These are phyloP conservation scores for Stephanodiscus triporus DNA, from an alignment of 108 stramenopile species.

Conservation along the genomic window DNA sequence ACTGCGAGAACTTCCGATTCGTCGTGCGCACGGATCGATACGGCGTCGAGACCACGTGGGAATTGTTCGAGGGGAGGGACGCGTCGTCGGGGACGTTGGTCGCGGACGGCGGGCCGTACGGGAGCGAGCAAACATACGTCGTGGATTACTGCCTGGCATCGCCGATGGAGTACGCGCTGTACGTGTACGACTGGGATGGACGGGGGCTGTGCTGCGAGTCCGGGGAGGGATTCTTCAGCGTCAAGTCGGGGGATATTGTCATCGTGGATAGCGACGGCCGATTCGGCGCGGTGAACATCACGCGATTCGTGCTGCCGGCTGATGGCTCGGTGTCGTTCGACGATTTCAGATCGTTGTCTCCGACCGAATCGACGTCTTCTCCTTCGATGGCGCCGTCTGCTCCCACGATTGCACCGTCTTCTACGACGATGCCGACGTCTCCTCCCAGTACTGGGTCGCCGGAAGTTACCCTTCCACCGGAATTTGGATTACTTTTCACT, in stretches of 20 bases:
- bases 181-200: conserved; percentile 40
- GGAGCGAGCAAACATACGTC: conserved; percentile 23
- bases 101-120: conserved; percentile 43
- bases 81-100: conserved; percentile 15
- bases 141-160: conserved; percentile 39
- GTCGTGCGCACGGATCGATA: conserved; percentile 29
- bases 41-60: conserved; percentile 41
- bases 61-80: conserved; percentile 30
- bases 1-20: conserved; percentile 40
- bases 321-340: conserved; percentile 13
- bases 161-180: conserved; percentile 25
- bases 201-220: conserved; percentile 31
- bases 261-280: conserved; percentile 26
- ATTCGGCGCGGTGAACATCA: conserved; percentile 32
- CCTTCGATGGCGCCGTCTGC: background rate
- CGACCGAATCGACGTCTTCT: conserved; percentile 2
- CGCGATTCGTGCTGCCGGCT: conserved; percentile 28
- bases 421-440: too few species aligned
- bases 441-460: too few species aligned
- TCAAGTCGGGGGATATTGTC: conserved; percentile 25
- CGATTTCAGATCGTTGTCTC: background rate
- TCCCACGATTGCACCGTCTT: too few species aligned
- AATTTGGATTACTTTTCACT: too few species aligned
- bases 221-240: conserved; percentile 29
- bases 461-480: too few species aligned